Conservation (phyloP, 2,329 filamentous ascomycete species). For the Claviceps arundinis region DNA sequence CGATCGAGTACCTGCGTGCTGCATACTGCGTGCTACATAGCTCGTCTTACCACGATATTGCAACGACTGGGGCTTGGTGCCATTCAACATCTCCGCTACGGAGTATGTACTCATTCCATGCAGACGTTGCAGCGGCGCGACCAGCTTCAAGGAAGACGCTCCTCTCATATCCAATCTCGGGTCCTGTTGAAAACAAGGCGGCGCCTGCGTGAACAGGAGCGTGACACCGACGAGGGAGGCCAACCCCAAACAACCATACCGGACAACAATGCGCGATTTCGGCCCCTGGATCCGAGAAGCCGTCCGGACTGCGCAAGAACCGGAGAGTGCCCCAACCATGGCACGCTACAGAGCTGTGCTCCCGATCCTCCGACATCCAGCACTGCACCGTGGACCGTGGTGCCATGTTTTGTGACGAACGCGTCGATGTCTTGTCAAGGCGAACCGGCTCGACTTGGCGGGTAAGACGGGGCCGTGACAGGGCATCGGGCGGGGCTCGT, state of each 20-base stretch:
- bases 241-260: neutral
- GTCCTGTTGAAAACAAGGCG: neutral
- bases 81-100: slow-evolving; percentile 2
- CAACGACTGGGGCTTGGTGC: slow-evolving; percentile 1
- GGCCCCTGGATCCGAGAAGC: neutral
- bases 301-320: neutral
- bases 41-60: neutral
- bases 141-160: neutral
- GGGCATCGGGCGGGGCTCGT: neutral
- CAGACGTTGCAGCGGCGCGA: slow-evolving; percentile 2
- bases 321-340: neutral
- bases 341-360: neutral
- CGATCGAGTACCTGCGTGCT: neutral
- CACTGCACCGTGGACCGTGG: neutral
- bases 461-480: neutral
- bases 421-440: neutral
- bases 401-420: neutral
- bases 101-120: slow-evolving; percentile 1
- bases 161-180: neutral
- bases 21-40: neutral
- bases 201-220: neutral
- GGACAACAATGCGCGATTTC: neutral
- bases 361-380: neutral
- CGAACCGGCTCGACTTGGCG: neutral
- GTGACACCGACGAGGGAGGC: neutral